phyloP scores from a whole-genome alignment of 2,329 filamentous ascomycete species.

The Stenocarpella maydis region DNA sequence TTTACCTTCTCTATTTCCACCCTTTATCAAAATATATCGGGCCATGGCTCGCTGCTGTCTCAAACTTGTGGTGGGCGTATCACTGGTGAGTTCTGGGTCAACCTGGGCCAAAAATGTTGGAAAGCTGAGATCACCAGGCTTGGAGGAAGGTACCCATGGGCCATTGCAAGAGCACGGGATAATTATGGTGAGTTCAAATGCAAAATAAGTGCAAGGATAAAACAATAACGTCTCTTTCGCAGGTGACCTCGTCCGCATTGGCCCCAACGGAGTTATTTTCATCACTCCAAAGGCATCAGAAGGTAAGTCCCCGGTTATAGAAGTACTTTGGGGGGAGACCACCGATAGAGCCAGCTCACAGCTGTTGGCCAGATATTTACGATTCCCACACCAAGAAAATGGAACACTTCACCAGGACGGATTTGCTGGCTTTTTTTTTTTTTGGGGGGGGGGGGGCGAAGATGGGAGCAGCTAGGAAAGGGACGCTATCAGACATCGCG shows the following conservation, averaged over 20 bases:
- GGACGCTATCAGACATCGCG: background rate
- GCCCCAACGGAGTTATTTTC: slow-evolving; percentile 22
- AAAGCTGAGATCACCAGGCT: background rate
- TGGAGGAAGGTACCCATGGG: slow-evolving; percentile 8
- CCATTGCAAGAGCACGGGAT: background rate
- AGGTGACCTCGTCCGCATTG: slow-evolving; percentile 18
- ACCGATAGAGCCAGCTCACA: background rate
- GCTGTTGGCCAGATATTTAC: background rate
- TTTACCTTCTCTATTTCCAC: slow-evolving; percentile 19
- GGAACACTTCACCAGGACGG: slow-evolving; percentile 21
- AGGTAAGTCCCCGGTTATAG: background rate
- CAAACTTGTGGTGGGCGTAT: slow-evolving; percentile 14
- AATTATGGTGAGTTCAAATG: background rate
- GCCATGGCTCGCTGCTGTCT: slow-evolving; percentile 9
- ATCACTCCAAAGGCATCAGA: slow-evolving; percentile 11
- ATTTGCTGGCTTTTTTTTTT: background rate
- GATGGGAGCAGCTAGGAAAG: slow-evolving; percentile 13
- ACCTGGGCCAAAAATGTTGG: no score
- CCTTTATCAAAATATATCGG: slow-evolving; percentile 17
- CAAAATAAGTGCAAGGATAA: no score
- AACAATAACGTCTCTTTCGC: background rate
- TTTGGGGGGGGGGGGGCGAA: background rate
- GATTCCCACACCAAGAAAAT: background rate
- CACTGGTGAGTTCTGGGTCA: background rate
- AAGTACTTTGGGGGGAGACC: background rate